Evolutionary conservation across 2,329 filamentous ascomycete genomes (phyloP), one percentile per base, ranked within the genome.

Genomic region (Hypoxylon sp.): DNA sequence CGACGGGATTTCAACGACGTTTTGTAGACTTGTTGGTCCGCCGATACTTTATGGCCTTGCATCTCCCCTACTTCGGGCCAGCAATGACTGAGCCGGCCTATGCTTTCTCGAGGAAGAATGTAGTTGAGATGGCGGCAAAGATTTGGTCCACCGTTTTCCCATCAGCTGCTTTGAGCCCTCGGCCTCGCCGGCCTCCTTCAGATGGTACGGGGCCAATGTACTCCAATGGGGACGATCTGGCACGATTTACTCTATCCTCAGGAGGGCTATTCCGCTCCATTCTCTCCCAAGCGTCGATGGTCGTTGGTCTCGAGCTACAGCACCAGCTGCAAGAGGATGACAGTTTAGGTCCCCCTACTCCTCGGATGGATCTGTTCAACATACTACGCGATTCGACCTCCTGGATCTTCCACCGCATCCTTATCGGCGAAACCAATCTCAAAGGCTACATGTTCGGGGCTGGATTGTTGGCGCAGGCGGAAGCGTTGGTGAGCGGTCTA

Each of bases 41-140:
- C 24, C 83, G 85, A 7, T 87, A 86, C 69, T 73, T 89, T 2
- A 78, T 85, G 4, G 78, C 82, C 0, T 78, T 91, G 0, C 88
- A 91, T 70, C 77, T 84, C 2, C 84, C 84, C 0, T 88, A 81
- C 70, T 81, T 83, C 24, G 73, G 73, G 0, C 71, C 77, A 0
- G 76, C 81, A 1, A 73, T 81, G 1, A 73, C 73, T 0, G 77
- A 85, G 3, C 77, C 82, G 0, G 71, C 78, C 2, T 87, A 82
- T 62, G 82, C 84, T 0, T 87, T 81, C 63, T 86, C 85, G 0
- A 75, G 83, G 0, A 84, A 82, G 44, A 79, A 82, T 0, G 76
- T 81, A 0, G 67, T 85, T 4, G 85, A 88, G 5, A 78, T 78
- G 0, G 78, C 82, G 0, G 75, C 85, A 12, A 83, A 82, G 45